Base-by-base conservation (phyloP, 129 eudicot species). In the Rutidosis leptorrhynchoides region DNA sequence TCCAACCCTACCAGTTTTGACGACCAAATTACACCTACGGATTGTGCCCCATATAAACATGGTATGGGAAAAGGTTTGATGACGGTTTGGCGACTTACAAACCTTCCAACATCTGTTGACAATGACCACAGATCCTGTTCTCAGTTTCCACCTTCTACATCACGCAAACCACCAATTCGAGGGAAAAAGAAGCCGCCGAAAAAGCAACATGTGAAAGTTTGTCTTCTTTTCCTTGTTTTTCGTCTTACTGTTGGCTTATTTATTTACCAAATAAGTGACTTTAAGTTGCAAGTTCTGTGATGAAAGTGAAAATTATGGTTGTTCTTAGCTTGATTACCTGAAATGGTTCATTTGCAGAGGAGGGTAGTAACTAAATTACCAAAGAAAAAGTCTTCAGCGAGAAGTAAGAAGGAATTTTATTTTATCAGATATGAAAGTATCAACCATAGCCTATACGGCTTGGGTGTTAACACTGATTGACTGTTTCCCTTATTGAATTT, bases 61-160 rank as follows among this genome's bases (percentile, higher is more conserved):
- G 96, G 97, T 29, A 77, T 77, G 83, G 98, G 98, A 63, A 92
- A 92, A 88, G 96, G 91, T 73, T 72, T 92, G 57, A 92, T 93
- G 89, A 79, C 89, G 20, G 85, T 80, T 63, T 75, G 81, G 80
- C 78, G 70, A 64, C 64, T 59, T 64, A 69, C 67, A 27, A 70
- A 77, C 54, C 65, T 68, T 64, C 77, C 82, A n/a, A 60, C 68
- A 80, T 67, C 75, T 65, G 73, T 27, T 42, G 66, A 62, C 56
- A 48, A 62, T 61, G 74, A 69, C 43, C 73, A 52, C 64, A 74
- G 70, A 51, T 33, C 77, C 55, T 19, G 61, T 37, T 79, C 76
- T 55, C 76, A 29, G 23, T 32, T 53, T 68, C 69, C 76, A 56
- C 62, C 70, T 25, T 64, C 77, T 62, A 71, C 43, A 35, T 77